A percentile compares a stretch with the other conserved stretches of the same genome.
phyloP scores from a whole-genome alignment of 2,329 filamentous ascomycete genomes.

The Metarhizium brunneum region DNA sequence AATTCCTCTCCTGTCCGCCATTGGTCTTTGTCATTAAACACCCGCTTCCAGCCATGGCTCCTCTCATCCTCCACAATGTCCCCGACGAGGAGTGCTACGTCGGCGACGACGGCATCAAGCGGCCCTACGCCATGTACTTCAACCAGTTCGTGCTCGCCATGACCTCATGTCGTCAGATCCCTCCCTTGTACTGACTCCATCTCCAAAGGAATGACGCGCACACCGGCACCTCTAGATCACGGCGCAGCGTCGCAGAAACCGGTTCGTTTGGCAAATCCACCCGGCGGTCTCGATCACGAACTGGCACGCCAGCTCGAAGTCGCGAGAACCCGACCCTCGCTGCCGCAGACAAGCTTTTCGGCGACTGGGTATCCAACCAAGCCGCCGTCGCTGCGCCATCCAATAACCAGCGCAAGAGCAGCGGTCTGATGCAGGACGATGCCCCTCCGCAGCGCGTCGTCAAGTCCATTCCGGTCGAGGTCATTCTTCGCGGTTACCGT shows the following conservation, averaged over 20 bases:
- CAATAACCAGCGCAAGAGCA: constrained; percentile 25
- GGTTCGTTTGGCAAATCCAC: constrained; percentile 61
- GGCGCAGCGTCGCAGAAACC: constrained; percentile 47
- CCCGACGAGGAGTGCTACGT: constrained; percentile 59
- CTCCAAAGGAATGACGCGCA: constrained; percentile 41
- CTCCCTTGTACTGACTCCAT: neutral
- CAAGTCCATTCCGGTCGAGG: constrained; percentile 51
- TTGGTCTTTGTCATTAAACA: neutral
- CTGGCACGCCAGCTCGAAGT: constrained; percentile 44
- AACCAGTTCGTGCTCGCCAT: constrained; percentile 39
- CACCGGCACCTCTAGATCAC: constrained; percentile 35
- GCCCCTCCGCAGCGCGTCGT: constrained; percentile 24
- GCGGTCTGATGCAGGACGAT: constrained; percentile 29
- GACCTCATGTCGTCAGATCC: neutral
- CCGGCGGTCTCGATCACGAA: constrained; percentile 51
- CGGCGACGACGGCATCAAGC: constrained; percentile 54
- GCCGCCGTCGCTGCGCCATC: constrained; percentile 19
- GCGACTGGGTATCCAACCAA: constrained; percentile 45
- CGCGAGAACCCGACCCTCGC: constrained; percentile 54
- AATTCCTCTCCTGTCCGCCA: neutral
- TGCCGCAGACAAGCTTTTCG: constrained; percentile 53
- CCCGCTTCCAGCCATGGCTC: constrained; percentile 39
- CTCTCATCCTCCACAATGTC: constrained; percentile 59
- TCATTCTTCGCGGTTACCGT: constrained; percentile 76
- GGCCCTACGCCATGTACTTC: constrained; percentile 59